Conservation (phyloP, 1,139 yeast genomes). For the Suhomyces terraborum region DNA sequence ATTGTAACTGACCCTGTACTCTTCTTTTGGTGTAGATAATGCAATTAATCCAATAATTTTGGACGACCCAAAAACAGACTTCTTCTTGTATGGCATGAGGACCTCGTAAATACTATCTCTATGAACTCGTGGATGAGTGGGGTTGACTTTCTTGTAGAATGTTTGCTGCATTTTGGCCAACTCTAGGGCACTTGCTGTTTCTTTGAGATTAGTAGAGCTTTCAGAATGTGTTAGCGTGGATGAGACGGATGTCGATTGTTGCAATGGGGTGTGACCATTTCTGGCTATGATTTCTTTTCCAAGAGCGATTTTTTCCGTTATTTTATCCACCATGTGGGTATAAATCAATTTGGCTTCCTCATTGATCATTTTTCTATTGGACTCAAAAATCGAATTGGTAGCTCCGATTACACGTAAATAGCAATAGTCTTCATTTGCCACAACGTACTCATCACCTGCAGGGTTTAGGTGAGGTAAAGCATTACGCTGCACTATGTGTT, state of each 20-base stretch:
- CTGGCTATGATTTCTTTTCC: slow-evolving; percentile 25
- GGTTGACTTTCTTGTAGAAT: slow-evolving; percentile 27
- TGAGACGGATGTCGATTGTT: neutral
- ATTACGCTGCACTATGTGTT: slow-evolving; percentile 21
- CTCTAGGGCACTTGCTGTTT: slow-evolving; percentile 27
- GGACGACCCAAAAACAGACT: slow-evolving; percentile 33
- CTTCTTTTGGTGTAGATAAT: slow-evolving; percentile 34
- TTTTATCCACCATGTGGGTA: slow-evolving; percentile 28
- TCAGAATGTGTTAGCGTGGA: slow-evolving; percentile 1
- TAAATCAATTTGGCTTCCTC: slow-evolving; percentile 37
- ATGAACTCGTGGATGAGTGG: slow-evolving; percentile 4
- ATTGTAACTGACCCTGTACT: slow-evolving; percentile 29
- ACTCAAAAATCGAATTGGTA: slow-evolving; percentile 29
- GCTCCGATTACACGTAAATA: slow-evolving; percentile 31
- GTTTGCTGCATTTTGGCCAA: slow-evolving; percentile 36
- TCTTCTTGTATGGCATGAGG: slow-evolving; percentile 35
- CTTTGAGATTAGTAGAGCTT: slow-evolving; percentile 14
- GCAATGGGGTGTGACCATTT: neutral
- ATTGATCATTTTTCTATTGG: slow-evolving; percentile 35
- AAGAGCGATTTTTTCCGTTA: slow-evolving; percentile 29
- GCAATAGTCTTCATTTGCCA: slow-evolving; percentile 36
- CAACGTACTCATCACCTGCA: slow-evolving; percentile 37
- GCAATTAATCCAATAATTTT: slow-evolving; percentile 38
- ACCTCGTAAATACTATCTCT: slow-evolving; percentile 30
- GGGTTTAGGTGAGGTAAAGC: slow-evolving; percentile 20